Evolutionary conservation across 176 grass and related monocot genomes (phyloP), one percentile per base, ranked within the genome.

Genomic region (Aechmea fasciata): DNA sequence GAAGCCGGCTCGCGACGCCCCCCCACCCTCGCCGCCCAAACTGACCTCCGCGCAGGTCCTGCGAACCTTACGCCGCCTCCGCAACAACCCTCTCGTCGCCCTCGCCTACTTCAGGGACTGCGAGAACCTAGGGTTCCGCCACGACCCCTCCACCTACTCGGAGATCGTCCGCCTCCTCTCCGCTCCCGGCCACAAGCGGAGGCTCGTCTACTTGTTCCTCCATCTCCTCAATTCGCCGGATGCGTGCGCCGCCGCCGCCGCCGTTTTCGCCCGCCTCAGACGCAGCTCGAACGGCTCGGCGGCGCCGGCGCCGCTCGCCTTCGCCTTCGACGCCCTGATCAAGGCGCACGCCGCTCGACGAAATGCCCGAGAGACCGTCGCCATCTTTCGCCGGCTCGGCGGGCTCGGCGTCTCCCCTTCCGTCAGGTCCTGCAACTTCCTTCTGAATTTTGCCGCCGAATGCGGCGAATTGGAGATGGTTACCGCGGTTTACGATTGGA

Each of bases 41-140:
- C 41, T 13, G 0, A 70, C 2, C 68, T 81, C 91, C 24, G 71
- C 29, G 74, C 65, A 55, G 29, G 72, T 95, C 29, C 51, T 75
- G 51, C 57, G 72, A 52, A 78, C 28, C 0, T 82, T 95, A 11
- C 78, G 69, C 14, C 49, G 68, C 75, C 70, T 96, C 11, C 55
- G 63, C 63, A 71, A 19, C 28, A 78, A 76, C 24, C 87, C 91
- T 20, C 65, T 14, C 10, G 13, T 65, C 0, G 87, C 87, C 3
- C 81, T 91, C 15, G 77, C 79, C 51, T 96, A 85, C 78, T 91
- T 96, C 70, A 85, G 79, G 29, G 77, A 91, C 53, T 74, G 70
- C 1, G 18, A 54, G 47, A 78, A 67, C 51, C 50, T 81, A 23
- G 87, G 91, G 17, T 91, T 96, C 59, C 64, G 14, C 57, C 91